phyloP scores from a whole-genome alignment of 2,329 filamentous ascomycete species.

The Xylaria sp. region DNA sequence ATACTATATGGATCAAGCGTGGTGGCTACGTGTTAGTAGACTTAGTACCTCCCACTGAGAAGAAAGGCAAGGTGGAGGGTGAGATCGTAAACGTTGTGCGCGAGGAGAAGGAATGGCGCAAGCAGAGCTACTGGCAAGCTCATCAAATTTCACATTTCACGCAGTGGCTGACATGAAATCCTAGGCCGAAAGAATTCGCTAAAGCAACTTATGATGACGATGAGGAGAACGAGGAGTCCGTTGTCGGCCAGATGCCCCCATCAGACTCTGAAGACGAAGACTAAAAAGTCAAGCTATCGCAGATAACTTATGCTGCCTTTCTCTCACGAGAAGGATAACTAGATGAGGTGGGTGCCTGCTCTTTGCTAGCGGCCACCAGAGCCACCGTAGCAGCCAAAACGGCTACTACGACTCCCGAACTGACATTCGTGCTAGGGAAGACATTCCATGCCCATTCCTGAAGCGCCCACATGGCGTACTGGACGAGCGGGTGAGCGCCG shows the following conservation, averaged over 20 bases:
- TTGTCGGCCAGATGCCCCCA: constrained; percentile 85
- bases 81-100: constrained; percentile 94
- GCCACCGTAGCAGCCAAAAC: constrained; percentile 74
- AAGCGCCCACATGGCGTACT: constrained; percentile 76
- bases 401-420: constrained; percentile 73
- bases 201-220: constrained; percentile 71
- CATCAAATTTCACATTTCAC: constrained; percentile 3
- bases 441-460: constrained; percentile 97
- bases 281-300: constrained; percentile 33
- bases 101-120: constrained; percentile 92
- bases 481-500: constrained; percentile 72
- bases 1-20: constrained; percentile 92
- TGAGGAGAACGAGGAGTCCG: constrained; percentile 75
- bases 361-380: constrained; percentile 60
- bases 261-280: constrained; percentile 79
- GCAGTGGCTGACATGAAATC: constrained; percentile 23
- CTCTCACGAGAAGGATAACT: constrained; percentile 35
- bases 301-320: constrained; percentile 41
- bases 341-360: constrained; percentile 36
- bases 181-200: constrained; percentile 82
- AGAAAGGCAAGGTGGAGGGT: constrained; percentile 82
- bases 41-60: constrained; percentile 68
- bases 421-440: constrained; percentile 77
- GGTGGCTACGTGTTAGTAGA: constrained; percentile 90
- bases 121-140: constrained; percentile 83